Base-by-base conservation (phyloP, 768 basidiomycete genomes). In the Agrocybe pediades region DNA sequence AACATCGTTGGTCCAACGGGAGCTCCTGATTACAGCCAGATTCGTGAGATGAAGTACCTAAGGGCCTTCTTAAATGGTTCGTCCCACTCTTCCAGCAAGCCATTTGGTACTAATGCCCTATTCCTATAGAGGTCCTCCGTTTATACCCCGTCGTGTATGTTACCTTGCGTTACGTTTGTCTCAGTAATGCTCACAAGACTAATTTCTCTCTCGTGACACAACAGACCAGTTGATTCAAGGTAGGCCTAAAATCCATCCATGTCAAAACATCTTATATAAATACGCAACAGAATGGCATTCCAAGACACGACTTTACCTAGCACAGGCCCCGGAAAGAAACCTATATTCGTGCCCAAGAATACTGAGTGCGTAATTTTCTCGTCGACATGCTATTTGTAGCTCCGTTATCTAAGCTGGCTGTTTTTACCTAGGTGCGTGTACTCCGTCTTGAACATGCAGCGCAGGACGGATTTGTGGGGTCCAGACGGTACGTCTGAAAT, bases 381-480 rank as follows among this genome's bases (percentile, higher is more conserved):
- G n/a, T n/a, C n/a, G n/a, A n/a, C n/a, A n/a, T n/a, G n/a, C n/a
- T n/a, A n/a, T n/a, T n/a, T n/a, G n/a, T n/a, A n/a, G n/a, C n/a
- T n/a, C n/a, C n/a, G n/a, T n/a, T n/a, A n/a, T n/a, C n/a, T n/a
- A n/a, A n/a, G n/a, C n/a, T n/a, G n/a, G n/a, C 9, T 2, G 1
- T 17, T 9, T 33, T 24, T 9, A 20, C 16, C 26, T 40, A 58
- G 57, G 1, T 54, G 53, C 39, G 17, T 58, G 2, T 81, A 77
- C 54, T 73, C 74, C 1, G 67, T 77, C 6, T 61, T 68, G 23
- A 68, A 73, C 11, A 78, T 80, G 74, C 82, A 84, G 23, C 70
- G 80, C 7, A 65, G 78, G 42, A 73, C 67, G 24, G 76, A 80
- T 47, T 66, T 78, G 6, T 83, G 81, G 81, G 81, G 81, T 0